Evolutionary conservation across 768 basidiomycete genomes (phyloP), one percentile per base, ranked within the genome.

Genomic region (Imleria badia): DNA sequence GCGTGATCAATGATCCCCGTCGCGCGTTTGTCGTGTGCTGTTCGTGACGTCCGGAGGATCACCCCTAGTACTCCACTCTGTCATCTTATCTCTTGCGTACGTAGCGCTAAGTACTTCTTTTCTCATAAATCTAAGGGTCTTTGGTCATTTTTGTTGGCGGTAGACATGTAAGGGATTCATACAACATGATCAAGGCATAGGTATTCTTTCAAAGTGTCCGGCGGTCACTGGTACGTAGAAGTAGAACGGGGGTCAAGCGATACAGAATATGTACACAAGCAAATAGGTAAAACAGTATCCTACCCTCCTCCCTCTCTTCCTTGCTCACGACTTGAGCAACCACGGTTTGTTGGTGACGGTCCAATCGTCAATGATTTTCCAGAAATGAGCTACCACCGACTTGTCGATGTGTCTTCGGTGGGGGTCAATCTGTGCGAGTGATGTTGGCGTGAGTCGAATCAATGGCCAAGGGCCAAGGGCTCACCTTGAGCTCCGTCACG

Each of bases 361-460:
- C 92, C 91, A 94, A 22, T 80, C 80, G 64, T 98, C 95, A 20
- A 98, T 75, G 20, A 81, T 83, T 66, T 93, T 88, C 96, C 96
- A 98, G 65, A 98, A 97, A 52, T 94, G 89, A 3, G 93, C 94
- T 0, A 98, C 94, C 3, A 90, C 86, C 15, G 91, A 88, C 69
- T 95, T 93, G 76, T 98, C 96, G 20, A 91, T 84, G 69, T 98
- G 94, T 58, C 96, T 82, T 57, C 92, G 81, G 58, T 86, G 79
- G 14, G 85, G n/a, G n/a, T n/a, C n/a, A n/a, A n/a, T n/a, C n/a
- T n/a, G n/a, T n/a, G n/a, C n/a, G n/a, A n/a, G n/a, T n/a, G n/a
- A n/a, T n/a, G n/a, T n/a, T n/a, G n/a, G n/a, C n/a, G n/a, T n/a
- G n/a, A n/a, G n/a, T n/a, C n/a, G n/a, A n/a, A n/a, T n/a, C n/a